Evolutionary conservation across 345 rosid genomes (phyloP), one percentile per base, ranked within the genome.

Genomic region (Hypericum perforatum): DNA sequence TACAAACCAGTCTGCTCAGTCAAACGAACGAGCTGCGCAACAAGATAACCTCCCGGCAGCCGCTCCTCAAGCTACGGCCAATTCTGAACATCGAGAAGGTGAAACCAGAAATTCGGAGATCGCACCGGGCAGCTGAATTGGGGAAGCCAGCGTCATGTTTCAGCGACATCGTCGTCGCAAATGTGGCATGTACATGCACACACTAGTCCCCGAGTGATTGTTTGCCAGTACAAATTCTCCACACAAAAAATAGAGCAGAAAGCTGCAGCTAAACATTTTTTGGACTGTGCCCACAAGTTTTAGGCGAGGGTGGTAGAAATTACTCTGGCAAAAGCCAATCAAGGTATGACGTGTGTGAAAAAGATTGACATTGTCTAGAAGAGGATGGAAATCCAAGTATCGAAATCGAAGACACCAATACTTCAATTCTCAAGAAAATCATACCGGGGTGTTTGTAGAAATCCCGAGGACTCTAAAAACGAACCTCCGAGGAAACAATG

Each of bases 401-500:
- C 32, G 32, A 1, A 22, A 22, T 4, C 2, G 32, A 22, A 22
- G 32, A 22, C 4, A 22, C 32, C 32, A 22, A 22, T 22, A 22
- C 32, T 22, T 22, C 32, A 22, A 22, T 22, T 4, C 32, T 22
- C 32, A 1, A 22, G 32, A 65, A 62, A 71, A 47, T 51, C 11
- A 54, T 44, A 63, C 10, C 39, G n/a, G n/a, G n/a, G n/a, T n/a
- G n/a, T n/a, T n/a, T n/a, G n/a, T n/a, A n/a, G n/a, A n/a, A n/a
- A n/a, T n/a, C n/a, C n/a, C n/a, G 53, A 59, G 53, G 45, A 70
- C 47, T 63, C 57, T 61, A 56, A 64, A 54, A 59, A 60, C 56
- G 44, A 49, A 45, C 57, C 72, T 63, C 71, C 42, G 59, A 56
- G 67, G 56, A 45, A 62, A 45, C 58, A 63, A 57, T 58, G 58